Evolutionary conservation across 345 rosid species (phyloP).

Genomic region (Isatis tinctoria): DNA sequence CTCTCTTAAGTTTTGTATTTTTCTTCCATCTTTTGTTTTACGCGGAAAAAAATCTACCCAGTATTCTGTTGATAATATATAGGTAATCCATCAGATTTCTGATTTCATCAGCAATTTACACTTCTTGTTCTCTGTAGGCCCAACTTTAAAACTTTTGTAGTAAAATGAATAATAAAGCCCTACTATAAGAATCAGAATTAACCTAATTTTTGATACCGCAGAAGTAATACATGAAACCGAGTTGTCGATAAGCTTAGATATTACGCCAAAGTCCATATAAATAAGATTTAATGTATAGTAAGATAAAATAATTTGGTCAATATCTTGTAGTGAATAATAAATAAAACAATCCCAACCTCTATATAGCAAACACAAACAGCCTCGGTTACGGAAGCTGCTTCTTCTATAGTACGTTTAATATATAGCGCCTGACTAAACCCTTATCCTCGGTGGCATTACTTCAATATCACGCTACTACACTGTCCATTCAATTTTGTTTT

Average conservation of each 20-base stretch:
- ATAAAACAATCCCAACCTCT: neutral
- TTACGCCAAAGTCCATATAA: neutral
- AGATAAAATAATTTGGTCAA: neutral
- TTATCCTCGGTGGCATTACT: conserved; percentile 19
- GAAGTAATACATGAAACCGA: neutral
- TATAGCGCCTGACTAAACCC: neutral
- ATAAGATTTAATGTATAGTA: neutral
- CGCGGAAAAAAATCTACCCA: too few species aligned
- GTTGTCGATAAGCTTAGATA: neutral
- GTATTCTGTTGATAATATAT: too few species aligned
- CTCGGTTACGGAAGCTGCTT: neutral
- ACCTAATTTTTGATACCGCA: neutral
- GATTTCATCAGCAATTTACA: neutral
- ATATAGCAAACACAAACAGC: neutral
- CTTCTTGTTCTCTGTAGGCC: neutral
- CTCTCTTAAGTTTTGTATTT: neutral
- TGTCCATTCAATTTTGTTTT: neutral
- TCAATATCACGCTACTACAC: conserved; percentile 10
- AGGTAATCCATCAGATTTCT: too few species aligned
- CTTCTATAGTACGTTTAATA: neutral
- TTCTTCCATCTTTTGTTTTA: neutral
- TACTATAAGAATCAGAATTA: neutral
- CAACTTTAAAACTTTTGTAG: too few species aligned
- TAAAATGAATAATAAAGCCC: neutral
- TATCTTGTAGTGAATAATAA: neutral